phyloP scores from a whole-genome alignment of 192 early-diverging fungal species.

The Nowakowskiella sp. region DNA sequence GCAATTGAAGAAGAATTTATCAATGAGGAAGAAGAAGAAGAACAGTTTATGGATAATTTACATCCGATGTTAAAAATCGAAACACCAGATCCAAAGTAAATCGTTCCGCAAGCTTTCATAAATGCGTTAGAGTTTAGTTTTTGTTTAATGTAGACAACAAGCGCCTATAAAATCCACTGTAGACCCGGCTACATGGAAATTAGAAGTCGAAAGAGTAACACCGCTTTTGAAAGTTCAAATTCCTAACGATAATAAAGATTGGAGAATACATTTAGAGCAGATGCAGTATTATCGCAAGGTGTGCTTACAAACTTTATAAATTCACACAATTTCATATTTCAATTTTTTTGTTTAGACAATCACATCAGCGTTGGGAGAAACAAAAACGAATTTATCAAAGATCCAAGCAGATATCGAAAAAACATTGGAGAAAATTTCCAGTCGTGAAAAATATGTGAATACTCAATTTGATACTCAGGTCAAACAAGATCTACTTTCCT shows the following conservation, averaged over 20 bases:
- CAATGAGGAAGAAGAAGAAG: constrained; percentile 42
- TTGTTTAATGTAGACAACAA: constrained; percentile 13
- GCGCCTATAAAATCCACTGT: constrained; percentile 24
- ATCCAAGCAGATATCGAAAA: constrained; percentile 43
- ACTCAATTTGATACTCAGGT: constrained; percentile 49
- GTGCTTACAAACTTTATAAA: constrained; percentile 4
- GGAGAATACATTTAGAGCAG: constrained; percentile 51
- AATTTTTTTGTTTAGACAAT: constrained; percentile 28
- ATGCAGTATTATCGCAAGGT: constrained; percentile 41
- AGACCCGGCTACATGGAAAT: constrained; percentile 43
- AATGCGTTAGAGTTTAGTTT: constrained; percentile 9
- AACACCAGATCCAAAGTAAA: constrained; percentile 18
- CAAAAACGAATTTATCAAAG: constrained; percentile 29
- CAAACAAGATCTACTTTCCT: background rate
- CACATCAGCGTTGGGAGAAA: constrained; percentile 21
- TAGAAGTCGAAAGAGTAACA: constrained; percentile 52
- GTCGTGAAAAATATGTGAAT: constrained; percentile 57
- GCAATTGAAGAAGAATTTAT: constrained; percentile 38
- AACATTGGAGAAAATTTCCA: constrained; percentile 46
- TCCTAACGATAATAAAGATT: constrained; percentile 54
- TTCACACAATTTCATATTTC: constrained; percentile 11
- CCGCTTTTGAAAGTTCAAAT: constrained; percentile 44
- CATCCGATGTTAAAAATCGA: background rate
- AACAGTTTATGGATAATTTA: constrained; percentile 27
- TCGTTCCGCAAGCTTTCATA: constrained; percentile 5